Evolutionary conservation across 371 early-diverging fungal species (phyloP), one percentile per base, ranked within the genome.

Genomic region (Blakeslea trispora): DNA sequence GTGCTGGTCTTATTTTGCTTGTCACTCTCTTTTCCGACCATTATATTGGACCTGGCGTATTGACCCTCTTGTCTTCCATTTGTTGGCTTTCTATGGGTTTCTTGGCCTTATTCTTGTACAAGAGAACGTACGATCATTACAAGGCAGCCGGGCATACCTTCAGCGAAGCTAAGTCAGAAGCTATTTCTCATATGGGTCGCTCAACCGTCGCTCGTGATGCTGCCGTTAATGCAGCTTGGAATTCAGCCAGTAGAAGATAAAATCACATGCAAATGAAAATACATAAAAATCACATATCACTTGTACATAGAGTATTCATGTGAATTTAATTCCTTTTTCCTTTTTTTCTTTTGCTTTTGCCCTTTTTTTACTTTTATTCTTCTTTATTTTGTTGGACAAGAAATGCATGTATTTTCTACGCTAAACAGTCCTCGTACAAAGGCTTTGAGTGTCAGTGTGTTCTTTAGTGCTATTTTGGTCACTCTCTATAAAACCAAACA

Each of bases 81-180:
- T 83, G 87, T 37, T 92, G 92, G 92, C 57, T 88, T 22, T 61
- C 68, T 4, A 79, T 77, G 66, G 86, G 82, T 18, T 34, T 81
- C 22, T 63, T 79, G 58, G 78, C 81, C 1, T 56, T 86, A n/a
- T 81, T 75, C 48, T 53, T 86, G 54, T 88, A 86, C 66, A 82
- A 81, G 51, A 75, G 70, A 51, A 90, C 91, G 8, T 83, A 90
- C 69, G 72, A 71, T 45, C 90, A 91, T 65, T 91, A 90, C 66
- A 82, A 85, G 51, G 82, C 79, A 24, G 86, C 83, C 15, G 93
- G 95, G 18, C 93, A 93, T 68, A 90, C 93, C 3, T 87, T 93
- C 57, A 79, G 83, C 43, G 87, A 87, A 57, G 93, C 95, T 46
- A 91, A 91, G 70, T 76, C 81, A 10, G 91, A 94, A 56, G 93